Percentiles rank a stretch among this genome's conserved stretches.
phyloP scores from a whole-genome alignment of 495 filamentous ascomycete genomes.

The Hypoxylon intermedium region DNA sequence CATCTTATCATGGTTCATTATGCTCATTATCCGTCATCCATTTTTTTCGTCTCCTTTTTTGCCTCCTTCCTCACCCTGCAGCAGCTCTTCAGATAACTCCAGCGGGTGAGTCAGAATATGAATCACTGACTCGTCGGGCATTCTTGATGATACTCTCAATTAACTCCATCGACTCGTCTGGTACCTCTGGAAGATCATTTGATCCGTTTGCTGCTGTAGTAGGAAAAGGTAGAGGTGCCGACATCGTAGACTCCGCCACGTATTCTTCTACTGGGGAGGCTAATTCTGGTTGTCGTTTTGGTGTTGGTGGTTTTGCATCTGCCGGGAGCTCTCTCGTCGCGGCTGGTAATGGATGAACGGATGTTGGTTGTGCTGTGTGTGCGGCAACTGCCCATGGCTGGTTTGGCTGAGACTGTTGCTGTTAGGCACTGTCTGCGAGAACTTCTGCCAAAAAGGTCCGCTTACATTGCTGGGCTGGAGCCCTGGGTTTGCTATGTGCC shows the following conservation, averaged over 20 bases:
- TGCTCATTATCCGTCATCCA: conserved; percentile 3
- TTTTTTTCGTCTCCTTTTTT: neutral
- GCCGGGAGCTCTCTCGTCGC: neutral
- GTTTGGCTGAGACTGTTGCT: conserved; percentile 37
- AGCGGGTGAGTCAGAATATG: conserved; percentile 9
- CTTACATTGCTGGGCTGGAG: conserved; percentile 44
- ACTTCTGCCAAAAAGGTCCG: conserved; percentile 41
- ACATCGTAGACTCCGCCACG: conserved; percentile 10
- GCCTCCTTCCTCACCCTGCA: neutral
- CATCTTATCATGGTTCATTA: conserved; percentile 18
- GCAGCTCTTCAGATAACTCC: neutral
- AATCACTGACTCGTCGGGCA: conserved; percentile 38
- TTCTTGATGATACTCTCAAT: conserved; percentile 58
- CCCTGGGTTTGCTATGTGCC: conserved; percentile 34
- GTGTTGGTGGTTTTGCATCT: conserved; percentile 3
- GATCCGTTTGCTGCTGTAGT: conserved; percentile 1
- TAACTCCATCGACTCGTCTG: conserved; percentile 55
- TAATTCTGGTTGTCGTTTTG: conserved; percentile 5
- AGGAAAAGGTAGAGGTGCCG: conserved; percentile 3
- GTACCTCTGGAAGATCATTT: conserved; percentile 47
- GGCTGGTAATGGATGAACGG: conserved; percentile 12
- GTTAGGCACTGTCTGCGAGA: conserved; percentile 43
- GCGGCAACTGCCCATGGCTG: conserved; percentile 17
- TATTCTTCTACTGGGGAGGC: neutral
- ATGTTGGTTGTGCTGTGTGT: conserved; percentile 15